Percentiles rank a stretch among this genome's conserved stretches.
Evolutionary conservation across 768 basidiomycete species (phyloP).

Genomic region (Termitomyces heimii): DNA sequence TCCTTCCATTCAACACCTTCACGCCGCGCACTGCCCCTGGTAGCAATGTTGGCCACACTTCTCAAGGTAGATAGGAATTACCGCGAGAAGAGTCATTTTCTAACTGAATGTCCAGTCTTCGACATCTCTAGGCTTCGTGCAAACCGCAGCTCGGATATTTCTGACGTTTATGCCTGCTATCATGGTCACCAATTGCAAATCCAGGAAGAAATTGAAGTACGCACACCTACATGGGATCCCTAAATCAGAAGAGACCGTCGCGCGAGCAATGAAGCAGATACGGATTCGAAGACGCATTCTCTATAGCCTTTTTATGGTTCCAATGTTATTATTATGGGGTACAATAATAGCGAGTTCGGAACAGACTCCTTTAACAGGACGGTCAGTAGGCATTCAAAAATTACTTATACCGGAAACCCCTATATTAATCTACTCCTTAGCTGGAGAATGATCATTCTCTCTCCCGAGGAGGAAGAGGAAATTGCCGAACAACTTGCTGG

Average conservation of each 20-base stretch:
- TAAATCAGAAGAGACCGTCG: conserved; percentile 47
- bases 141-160: conserved; percentile 64
- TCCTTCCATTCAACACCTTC: conserved; percentile 35
- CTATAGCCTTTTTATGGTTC: conserved; percentile 54
- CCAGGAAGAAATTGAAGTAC: conserved; percentile 43
- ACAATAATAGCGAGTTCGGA: conserved; percentile 72
- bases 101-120: conserved; percentile 50
- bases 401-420: neutral
- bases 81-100: neutral
- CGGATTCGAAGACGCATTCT: conserved; percentile 43
- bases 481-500: conserved; percentile 82
- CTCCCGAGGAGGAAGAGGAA: conserved; percentile 89
- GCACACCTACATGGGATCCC: conserved; percentile 47
- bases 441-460: conserved; percentile 83
- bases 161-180: conserved; percentile 73
- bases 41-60: conserved; percentile 49
- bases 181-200: conserved; percentile 50
- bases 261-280: conserved; percentile 39
- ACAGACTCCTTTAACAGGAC: conserved; percentile 78
- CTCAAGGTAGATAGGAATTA: conserved; percentile 48
- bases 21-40: conserved; percentile 29
- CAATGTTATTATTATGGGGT: conserved; percentile 55
- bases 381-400: conserved; percentile 37
- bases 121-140: conserved; percentile 62
- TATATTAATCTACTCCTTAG: conserved; percentile 30